phyloP scores from a whole-genome alignment of 2,329 filamentous ascomycete species.

The Exophiala alcalophila region DNA sequence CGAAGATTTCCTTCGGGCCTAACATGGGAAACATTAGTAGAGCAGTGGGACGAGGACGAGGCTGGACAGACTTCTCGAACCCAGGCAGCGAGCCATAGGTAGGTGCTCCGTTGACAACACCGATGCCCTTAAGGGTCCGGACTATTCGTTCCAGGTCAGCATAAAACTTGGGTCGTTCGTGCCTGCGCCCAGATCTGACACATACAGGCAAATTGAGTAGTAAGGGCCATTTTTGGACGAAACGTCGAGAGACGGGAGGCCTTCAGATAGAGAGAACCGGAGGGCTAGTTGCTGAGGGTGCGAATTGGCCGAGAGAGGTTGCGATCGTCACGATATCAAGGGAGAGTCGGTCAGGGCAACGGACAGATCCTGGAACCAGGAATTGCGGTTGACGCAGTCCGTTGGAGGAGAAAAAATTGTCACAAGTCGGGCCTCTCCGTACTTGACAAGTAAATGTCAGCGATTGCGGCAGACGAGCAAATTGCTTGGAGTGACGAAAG shows the following conservation, averaged over 20 bases:
- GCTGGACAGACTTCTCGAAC: slow-evolving; percentile 58
- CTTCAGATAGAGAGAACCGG: background rate
- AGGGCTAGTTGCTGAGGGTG: background rate
- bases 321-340: background rate
- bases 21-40: slow-evolving; percentile 26
- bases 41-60: slow-evolving; percentile 1
- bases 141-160: slow-evolving; percentile 44
- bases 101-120: slow-evolving; percentile 86
- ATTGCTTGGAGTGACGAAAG: slow-evolving; percentile 32
- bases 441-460: slow-evolving; percentile 55
- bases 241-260: background rate
- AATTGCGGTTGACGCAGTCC: slow-evolving; percentile 9
- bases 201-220: slow-evolving; percentile 87
- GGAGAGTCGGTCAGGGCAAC: slow-evolving; percentile 28
- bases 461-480: slow-evolving; percentile 35
- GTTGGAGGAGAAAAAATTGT: slow-evolving; percentile 27
- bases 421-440: slow-evolving; percentile 37
- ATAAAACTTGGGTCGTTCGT: background rate
- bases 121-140: slow-evolving; percentile 95
- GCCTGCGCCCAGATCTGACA: background rate
- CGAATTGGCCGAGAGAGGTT: background rate
- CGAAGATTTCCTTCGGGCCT: slow-evolving; percentile 91
- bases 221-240: slow-evolving; percentile 67
- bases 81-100: slow-evolving; percentile 80
- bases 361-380: slow-evolving; percentile 14